Base-by-base conservation (phyloP, 2,329 filamentous ascomycete genomes). In the Aspergillus sp. region DNA sequence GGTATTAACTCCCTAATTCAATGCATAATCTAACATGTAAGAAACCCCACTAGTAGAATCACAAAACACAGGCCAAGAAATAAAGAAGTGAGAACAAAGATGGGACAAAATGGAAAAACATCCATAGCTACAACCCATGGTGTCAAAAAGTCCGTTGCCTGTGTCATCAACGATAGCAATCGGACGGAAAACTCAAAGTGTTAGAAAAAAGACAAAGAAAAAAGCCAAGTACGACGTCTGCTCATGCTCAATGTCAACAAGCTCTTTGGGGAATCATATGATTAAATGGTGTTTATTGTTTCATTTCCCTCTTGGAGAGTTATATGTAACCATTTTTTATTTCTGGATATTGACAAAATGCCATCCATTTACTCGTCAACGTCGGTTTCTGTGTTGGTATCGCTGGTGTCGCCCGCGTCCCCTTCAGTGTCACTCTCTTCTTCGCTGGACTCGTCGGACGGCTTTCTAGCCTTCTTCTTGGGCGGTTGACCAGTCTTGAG, bases 341-440 rank as follows among this genome's bases (percentile, higher is more conserved):
- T 17, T 38, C 16, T 38, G 35, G 26, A 30, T 30, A 30, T 30
- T 30, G 26, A 30, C 26, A 30, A 38, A 10, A 8, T 42, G 16
- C 14, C 40, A 13, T 13, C 40, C 19, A 19, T 62, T 66, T 69
- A 78, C 64, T 88, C 85, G 55, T 95, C 90, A 14, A 87, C 90
- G 58, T 89, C 87, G 57, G 90, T 95, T 76, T 95, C 90, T 19
- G 81, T 83, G 62, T 83, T 76, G 26, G 80, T 83, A 64, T 82
- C 81, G 59, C 80, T 83, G 42, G 73, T 76, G 63, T 79, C 76
- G 54, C 77, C 79, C 13, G 76, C 79, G 46, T 82, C 80, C 50
- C 92, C 90, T 19, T 84, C 82, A 17, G 81, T 84, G 58, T 83
- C 80, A 64, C 81, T 83, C 52, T 81, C 81, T 43, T 81, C 78